A percentile compares a stretch with the other conserved stretches of the same genome.
Conservation (phyloP, 805 yeast species). For the Ogataea polymorpha region DNA sequence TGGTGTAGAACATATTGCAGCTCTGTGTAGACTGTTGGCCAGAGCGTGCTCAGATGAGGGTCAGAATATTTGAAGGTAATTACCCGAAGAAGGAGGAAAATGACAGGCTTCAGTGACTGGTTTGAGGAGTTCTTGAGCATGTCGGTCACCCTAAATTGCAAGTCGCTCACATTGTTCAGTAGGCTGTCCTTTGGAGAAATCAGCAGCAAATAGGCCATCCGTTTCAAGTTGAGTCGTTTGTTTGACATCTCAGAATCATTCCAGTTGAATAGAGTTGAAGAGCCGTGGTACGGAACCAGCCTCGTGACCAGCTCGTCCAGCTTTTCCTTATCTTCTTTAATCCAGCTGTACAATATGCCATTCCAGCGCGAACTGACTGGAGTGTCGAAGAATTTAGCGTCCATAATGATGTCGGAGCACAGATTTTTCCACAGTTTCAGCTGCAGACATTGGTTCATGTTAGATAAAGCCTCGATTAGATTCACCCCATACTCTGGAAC, state of each 20-base stretch:
- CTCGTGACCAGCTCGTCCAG: constrained; percentile 50
- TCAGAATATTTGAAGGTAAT: constrained; percentile 60
- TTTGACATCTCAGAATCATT: constrained; percentile 32
- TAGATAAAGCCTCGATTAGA: constrained; percentile 38
- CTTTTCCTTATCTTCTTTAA: constrained; percentile 57
- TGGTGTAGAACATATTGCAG: constrained; percentile 50
- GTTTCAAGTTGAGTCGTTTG: constrained; percentile 43
- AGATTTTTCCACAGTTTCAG: constrained; percentile 61
- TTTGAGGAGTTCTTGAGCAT: constrained; percentile 30
- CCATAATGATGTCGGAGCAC: constrained; percentile 64
- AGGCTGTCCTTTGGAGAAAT: constrained; percentile 62
- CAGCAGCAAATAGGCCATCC: constrained; percentile 62
- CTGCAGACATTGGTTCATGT: constrained; percentile 34
- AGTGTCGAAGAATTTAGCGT: constrained; percentile 50
- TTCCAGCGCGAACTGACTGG: constrained; percentile 46
- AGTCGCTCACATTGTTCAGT: constrained; percentile 44
- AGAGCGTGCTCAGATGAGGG: constrained; percentile 60
- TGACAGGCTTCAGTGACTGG: constrained; percentile 37
- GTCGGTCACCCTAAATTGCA: constrained; percentile 35
- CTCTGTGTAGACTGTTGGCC: constrained; percentile 66
- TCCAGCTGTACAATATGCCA: constrained; percentile 59
- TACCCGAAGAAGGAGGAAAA: constrained; percentile 61
- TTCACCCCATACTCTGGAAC: constrained; percentile 41
- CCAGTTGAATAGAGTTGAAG: constrained; percentile 47
- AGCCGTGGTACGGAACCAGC: constrained; percentile 46